phyloP scores from a whole-genome alignment of 2,329 filamentous ascomycete species.

The Fusarium bactridioides region DNA sequence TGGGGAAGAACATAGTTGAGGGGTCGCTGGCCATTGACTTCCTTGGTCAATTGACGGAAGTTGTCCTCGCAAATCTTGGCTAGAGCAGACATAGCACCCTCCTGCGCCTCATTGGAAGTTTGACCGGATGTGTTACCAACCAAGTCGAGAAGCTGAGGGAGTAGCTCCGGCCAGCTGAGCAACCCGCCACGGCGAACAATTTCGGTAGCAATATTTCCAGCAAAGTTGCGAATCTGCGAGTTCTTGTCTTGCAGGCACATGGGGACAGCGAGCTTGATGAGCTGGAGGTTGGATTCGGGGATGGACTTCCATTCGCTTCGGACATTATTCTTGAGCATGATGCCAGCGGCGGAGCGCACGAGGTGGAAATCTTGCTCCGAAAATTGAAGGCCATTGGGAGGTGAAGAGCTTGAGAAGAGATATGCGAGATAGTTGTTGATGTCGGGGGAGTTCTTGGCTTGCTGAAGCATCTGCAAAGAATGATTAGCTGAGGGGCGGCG shows the following conservation, averaged over 20 bases:
- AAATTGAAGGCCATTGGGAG: constrained; percentile 67
- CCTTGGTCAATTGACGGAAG: constrained; percentile 81
- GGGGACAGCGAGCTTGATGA: constrained; percentile 82
- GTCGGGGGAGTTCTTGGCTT: constrained; percentile 88
- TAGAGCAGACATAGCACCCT: constrained; percentile 92
- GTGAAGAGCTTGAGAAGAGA: constrained; percentile 77
- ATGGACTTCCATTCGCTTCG: constrained; percentile 78
- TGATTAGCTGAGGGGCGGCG: constrained; percentile 32
- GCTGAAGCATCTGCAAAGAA: constrained; percentile 79
- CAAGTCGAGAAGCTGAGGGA: constrained; percentile 82
- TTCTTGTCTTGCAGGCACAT: constrained; percentile 82
- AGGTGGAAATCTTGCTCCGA: constrained; percentile 71
- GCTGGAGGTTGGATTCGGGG: constrained; percentile 73
- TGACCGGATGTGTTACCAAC: constrained; percentile 77
- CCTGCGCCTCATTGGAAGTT: constrained; percentile 76
- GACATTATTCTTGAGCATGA: constrained; percentile 97
- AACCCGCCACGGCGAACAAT: constrained; percentile 85
- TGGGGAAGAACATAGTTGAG: constrained; percentile 90
- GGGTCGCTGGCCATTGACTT: constrained; percentile 88
- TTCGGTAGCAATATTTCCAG: constrained; percentile 94
- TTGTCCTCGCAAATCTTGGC: constrained; percentile 98
- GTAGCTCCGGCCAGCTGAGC: constrained; percentile 87
- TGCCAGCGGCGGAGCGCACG: constrained; percentile 84
- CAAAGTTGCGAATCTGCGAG: constrained; percentile 83
- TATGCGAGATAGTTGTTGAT: constrained; percentile 98